phyloP scores from a whole-genome alignment of 768 basidiomycete species.

The Amylocystis lapponica region DNA sequence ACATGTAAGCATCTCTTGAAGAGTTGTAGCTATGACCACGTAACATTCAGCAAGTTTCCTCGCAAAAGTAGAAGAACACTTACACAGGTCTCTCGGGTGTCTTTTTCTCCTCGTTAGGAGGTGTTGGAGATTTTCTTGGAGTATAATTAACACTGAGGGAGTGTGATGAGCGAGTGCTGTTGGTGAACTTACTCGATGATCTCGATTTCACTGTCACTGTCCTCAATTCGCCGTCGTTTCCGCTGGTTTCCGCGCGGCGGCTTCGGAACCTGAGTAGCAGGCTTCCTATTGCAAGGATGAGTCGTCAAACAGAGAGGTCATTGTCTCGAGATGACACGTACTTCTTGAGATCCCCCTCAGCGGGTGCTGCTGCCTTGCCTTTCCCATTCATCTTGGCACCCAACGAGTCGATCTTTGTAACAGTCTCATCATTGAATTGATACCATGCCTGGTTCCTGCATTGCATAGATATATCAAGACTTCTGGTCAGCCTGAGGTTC shows the following conservation, averaged over 20 bases:
- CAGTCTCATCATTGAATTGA: slow-evolving; percentile 87
- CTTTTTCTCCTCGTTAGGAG: not conserved
- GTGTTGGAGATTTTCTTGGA: not conserved
- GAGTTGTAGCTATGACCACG: slow-evolving; percentile 41
- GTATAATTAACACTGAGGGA: too few relatives aligned
- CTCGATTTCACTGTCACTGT: slow-evolving; percentile 21
- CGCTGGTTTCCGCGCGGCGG: slow-evolving; percentile 22
- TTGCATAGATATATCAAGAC: not conserved
- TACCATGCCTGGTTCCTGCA: slow-evolving; percentile 80
- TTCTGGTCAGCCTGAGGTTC: not conserved
- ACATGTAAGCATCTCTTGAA: slow-evolving; percentile 92
- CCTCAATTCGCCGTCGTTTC: slow-evolving; percentile 46
- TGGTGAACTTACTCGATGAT: slow-evolving; percentile 15
- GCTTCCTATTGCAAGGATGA: too few relatives aligned
- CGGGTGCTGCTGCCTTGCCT: too few relatives aligned
- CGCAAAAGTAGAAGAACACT: not conserved
- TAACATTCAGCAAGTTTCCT: not conserved
- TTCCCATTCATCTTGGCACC: slow-evolving; percentile 39
- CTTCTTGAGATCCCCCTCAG: too few relatives aligned
- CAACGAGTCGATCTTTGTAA: slow-evolving; percentile 55
- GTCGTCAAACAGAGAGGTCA: too few relatives aligned
- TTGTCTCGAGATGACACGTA: too few relatives aligned
- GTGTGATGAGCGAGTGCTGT: not conserved
- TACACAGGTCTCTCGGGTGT: slow-evolving; percentile 8
- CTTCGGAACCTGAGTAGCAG: too few relatives aligned